Conservation (phyloP, 257 asterid genomes). For the Gentiana macrophylla region DNA sequence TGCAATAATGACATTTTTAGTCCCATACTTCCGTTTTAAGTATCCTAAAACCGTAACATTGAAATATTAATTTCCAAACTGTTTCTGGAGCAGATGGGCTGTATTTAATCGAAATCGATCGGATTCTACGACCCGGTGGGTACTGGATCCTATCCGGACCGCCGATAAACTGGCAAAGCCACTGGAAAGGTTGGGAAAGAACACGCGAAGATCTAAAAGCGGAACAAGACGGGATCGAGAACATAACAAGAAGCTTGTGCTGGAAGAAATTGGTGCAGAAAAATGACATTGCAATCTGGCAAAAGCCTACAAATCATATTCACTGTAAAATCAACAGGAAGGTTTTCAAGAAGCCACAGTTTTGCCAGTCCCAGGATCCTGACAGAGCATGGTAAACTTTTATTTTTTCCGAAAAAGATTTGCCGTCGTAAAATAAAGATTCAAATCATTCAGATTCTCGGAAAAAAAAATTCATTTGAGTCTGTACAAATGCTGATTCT, state of each 20-base stretch:
- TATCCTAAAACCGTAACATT: not conserved
- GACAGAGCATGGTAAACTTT: conserved; percentile 67
- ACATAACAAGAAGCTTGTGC: conserved; percentile 64
- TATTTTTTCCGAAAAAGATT: not conserved
- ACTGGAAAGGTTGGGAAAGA: conserved; percentile 83
- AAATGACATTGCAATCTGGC: conserved; percentile 78
- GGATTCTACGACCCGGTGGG: conserved; percentile 90
- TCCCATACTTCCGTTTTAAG: too few species aligned
- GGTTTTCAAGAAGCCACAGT: conserved; percentile 51
- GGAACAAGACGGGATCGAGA: conserved; percentile 67
- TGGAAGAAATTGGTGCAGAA: conserved; percentile 75
- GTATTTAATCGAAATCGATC: conserved; percentile 75
- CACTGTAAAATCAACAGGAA: conserved; percentile 60
- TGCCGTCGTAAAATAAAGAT: too few species aligned
- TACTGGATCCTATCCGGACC: conserved; percentile 96
- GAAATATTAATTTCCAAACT: not conserved
- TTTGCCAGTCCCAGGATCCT: conserved; percentile 59
- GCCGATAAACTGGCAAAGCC: conserved; percentile 73
- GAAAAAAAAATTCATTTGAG: too few species aligned
- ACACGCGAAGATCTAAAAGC: conserved; percentile 37
- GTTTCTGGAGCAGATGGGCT: conserved; percentile 56
- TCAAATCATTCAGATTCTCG: too few species aligned
- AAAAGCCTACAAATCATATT: conserved; percentile 65
- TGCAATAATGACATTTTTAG: too few species aligned
- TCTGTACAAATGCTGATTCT: too few species aligned